These are phyloP conservation scores for Boletellus ananiceps DNA, from an alignment of 768 basidiomycete species.

Conservation along the genomic window DNA sequence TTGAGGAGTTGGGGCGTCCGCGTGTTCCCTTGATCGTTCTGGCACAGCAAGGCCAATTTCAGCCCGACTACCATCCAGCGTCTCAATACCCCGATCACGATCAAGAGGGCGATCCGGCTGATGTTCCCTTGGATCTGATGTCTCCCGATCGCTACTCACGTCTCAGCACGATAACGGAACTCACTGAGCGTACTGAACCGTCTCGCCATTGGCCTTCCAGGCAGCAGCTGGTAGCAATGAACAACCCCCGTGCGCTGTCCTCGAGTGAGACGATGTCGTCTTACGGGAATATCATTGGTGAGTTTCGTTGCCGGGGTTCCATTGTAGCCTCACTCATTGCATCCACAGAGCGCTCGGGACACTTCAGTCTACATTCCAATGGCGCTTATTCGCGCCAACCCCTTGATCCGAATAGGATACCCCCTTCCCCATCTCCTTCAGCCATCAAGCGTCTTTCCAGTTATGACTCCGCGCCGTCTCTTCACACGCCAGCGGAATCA, in stretches of 20 bases:
- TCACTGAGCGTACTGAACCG: slow-evolving; percentile 59
- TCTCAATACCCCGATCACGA: slow-evolving; percentile 22
- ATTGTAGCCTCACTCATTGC: slow-evolving; percentile 3
- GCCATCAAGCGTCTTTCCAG: slow-evolving; percentile 58
- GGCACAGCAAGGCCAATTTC: slow-evolving; percentile 50
- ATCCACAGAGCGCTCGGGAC: slow-evolving; percentile 23
- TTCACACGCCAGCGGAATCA: slow-evolving; percentile 40
- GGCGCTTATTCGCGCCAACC: slow-evolving; percentile 12
- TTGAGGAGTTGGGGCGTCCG: slow-evolving; percentile 36
- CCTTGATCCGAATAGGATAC: slow-evolving; percentile 53
- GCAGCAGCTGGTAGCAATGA: slow-evolving; percentile 36
- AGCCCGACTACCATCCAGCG: slow-evolving; percentile 25
- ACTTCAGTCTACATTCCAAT: slow-evolving; percentile 1
- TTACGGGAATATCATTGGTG: slow-evolving; percentile 62
- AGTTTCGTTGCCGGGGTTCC: slow-evolving; percentile 16
- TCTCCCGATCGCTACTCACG: slow-evolving; percentile 30
- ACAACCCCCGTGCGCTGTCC: slow-evolving; percentile 37
- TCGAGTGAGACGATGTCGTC: slow-evolving; percentile 43
- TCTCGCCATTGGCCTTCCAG: slow-evolving; percentile 46
- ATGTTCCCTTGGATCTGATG: slow-evolving; percentile 33
- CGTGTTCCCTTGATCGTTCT: slow-evolving; percentile 57
- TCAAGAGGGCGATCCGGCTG: slow-evolving; percentile 21
- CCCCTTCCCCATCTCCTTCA: slow-evolving; percentile 63
- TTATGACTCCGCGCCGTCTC: slow-evolving; percentile 55
- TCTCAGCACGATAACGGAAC: slow-evolving; percentile 65